These are phyloP conservation scores for Penicillium riverlandense DNA, from an alignment of 495 filamentous ascomycete species.

Conservation along the genomic window DNA sequence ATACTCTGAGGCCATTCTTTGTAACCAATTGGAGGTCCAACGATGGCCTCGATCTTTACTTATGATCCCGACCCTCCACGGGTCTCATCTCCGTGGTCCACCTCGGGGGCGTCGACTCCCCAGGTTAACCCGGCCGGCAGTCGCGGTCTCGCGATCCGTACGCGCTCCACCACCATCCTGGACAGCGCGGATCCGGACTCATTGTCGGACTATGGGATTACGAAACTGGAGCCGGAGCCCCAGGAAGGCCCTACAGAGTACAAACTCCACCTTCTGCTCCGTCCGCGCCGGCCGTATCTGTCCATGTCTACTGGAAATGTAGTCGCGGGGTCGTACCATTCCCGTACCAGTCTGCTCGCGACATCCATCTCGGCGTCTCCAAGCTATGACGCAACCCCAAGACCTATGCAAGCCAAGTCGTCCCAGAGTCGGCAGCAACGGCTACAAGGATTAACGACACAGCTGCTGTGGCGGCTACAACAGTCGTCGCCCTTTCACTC, in stretches of 20 bases:
- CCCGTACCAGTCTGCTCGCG: constrained; percentile 23
- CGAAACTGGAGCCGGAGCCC: constrained; percentile 80
- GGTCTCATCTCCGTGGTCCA: constrained; percentile 85
- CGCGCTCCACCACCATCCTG: constrained; percentile 18
- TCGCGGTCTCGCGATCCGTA: constrained; percentile 15
- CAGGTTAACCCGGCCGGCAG: constrained; percentile 14
- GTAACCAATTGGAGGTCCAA: too few relatives aligned
- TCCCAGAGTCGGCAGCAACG: constrained; percentile 64
- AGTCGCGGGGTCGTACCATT: constrained; percentile 53
- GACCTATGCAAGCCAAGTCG: constrained; percentile 22
- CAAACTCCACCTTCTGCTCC: constrained; percentile 86
- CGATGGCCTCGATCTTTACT: constrained; percentile 93
- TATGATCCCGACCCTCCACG: constrained; percentile 83
- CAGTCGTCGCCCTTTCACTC: constrained; percentile 89
- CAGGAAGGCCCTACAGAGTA: constrained; percentile 94
- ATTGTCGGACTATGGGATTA: constrained; percentile 62
- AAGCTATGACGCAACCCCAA: constrained; percentile 16
- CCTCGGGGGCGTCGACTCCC: constrained; percentile 38
- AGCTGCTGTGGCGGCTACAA: constrained; percentile 89
- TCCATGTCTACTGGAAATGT: constrained; percentile 53
- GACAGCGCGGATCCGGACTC: constrained; percentile 36
- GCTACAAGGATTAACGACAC: constrained; percentile 85
- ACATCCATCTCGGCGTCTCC: constrained; percentile 16
- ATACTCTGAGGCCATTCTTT: neutral
- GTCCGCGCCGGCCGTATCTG: constrained; percentile 66